A percentile compares a stretch with the other conserved stretches of the same genome.
Evolutionary conservation across 306 rosid species (phyloP).

Genomic region (Vigna radiata): DNA sequence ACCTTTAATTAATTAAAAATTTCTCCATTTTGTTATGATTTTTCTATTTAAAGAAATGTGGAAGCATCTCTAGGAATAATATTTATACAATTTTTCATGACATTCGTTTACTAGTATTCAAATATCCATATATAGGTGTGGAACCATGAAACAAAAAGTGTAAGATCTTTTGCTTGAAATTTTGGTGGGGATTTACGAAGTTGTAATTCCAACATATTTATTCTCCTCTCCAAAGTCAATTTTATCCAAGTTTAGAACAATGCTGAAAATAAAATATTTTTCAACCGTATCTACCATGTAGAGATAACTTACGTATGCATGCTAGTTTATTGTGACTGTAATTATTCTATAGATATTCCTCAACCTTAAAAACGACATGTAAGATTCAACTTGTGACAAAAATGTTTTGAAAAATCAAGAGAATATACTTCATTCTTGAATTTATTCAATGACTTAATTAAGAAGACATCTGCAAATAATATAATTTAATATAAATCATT

Average conservation of each 20-base stretch:
- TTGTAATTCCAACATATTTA: conserved; percentile 2
- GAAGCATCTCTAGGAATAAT: too few species aligned
- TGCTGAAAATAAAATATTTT: conserved; percentile 28
- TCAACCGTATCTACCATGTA: conserved; percentile 21
- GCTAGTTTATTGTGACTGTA: conserved; percentile 37
- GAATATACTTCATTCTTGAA: conserved; percentile 12
- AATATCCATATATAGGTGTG: background rate
- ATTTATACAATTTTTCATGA: background rate
- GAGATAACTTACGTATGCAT: conserved; percentile 49
- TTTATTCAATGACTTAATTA: conserved; percentile 35
- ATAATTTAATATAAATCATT: conserved; percentile 41
- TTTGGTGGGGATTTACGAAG: background rate
- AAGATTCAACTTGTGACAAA: conserved; percentile 41
- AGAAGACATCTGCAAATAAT: conserved; percentile 37
- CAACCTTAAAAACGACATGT: conserved; percentile 41
- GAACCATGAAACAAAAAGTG: conserved; percentile 25
- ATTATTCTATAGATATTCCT: conserved; percentile 41
- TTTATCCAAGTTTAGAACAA: conserved; percentile 38
- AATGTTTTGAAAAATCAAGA: conserved; percentile 16
- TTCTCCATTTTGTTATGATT: too few species aligned
- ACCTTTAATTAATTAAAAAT: too few species aligned
- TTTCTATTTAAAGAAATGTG: too few species aligned
- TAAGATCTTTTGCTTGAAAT: background rate
- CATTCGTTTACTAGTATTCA: background rate
- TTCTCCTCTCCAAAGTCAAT: conserved; percentile 41